Percentiles rank a stretch among this genome's conserved stretches.
Conservation (phyloP, 345 rosid species). For the Passiflora organensis region DNA sequence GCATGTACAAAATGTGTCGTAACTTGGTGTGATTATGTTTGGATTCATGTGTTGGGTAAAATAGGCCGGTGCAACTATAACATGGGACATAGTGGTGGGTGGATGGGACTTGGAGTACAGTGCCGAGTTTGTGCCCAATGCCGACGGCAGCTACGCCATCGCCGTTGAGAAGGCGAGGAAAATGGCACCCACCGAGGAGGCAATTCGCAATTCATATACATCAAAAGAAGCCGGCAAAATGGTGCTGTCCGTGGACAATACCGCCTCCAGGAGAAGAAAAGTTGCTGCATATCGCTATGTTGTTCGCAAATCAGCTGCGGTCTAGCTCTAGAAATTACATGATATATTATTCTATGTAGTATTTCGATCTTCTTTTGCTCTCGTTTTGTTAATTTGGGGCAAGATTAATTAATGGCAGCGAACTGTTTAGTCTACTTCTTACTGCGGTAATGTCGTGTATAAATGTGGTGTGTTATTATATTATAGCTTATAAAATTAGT, state of each 20-base stretch:
- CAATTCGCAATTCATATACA: constrained; percentile 69
- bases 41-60: too few species aligned
- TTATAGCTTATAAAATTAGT: too few species aligned
- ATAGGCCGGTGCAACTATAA: constrained; percentile 78
- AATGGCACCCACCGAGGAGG: constrained; percentile 57
- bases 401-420: constrained; percentile 14
- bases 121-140: constrained; percentile 87
- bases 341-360: too few species aligned
- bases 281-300: constrained; percentile 92
- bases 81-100: constrained; percentile 96
- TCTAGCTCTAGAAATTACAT: constrained; percentile 15
- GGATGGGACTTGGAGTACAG: constrained; percentile 99
- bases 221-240: constrained; percentile 75
- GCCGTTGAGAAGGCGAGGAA: constrained; percentile 76
- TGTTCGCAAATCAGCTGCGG: constrained; percentile 58
- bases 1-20: too few species aligned
- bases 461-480: too few species aligned
- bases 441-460: too few species aligned
- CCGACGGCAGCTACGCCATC: constrained; percentile 65
- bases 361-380: too few species aligned
- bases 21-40: too few species aligned
- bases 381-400: too few species aligned
- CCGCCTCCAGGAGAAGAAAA: constrained; percentile 67
- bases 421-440: too few species aligned
- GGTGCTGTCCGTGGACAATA: constrained; percentile 85